A percentile compares a stretch with the other conserved stretches of the same genome.
Evolutionary conservation across 345 rosid genomes (phyloP).

Genomic region (Eucalyptus globulus): DNA sequence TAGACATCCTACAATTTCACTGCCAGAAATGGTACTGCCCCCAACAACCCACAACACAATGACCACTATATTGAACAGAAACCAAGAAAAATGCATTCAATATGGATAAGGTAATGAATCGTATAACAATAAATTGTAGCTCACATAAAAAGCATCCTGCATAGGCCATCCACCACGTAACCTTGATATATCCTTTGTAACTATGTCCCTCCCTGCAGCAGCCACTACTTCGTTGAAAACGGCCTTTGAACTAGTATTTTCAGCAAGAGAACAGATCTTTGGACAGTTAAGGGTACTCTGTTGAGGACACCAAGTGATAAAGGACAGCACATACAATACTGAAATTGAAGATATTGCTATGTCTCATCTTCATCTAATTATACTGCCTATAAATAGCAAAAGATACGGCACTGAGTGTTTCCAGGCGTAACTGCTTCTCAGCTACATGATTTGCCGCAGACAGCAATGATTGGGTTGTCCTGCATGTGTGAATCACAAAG

Average conservation of each 20-base stretch:
- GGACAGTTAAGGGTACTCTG: conserved; percentile 27
- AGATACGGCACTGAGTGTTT: conserved; percentile 94
- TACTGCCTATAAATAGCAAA: background rate
- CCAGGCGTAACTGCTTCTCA: conserved; percentile 79
- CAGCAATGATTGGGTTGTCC: conserved; percentile 86
- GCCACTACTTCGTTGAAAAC: conserved; percentile 81
- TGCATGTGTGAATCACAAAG: conserved; percentile 13
- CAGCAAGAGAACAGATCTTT: conserved; percentile 77
- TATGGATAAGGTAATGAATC: background rate
- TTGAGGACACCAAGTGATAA: background rate
- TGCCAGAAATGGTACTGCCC: background rate
- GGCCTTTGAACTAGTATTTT: conserved; percentile 58
- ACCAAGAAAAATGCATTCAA: background rate
- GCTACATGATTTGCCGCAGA: conserved; percentile 80
- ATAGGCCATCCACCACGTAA: conserved; percentile 98
- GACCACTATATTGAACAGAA: background rate
- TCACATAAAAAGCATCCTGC: conserved; percentile 93
- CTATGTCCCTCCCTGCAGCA: conserved; percentile 78
- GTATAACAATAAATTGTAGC: background rate
- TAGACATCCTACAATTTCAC: background rate
- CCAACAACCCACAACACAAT: background rate
- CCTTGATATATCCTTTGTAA: conserved; percentile 93
- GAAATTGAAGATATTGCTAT: background rate
- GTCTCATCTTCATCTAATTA: background rate
- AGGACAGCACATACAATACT: background rate